phyloP scores from a whole-genome alignment of 257 asterid species.

The Fraxinus pennsylvanica region DNA sequence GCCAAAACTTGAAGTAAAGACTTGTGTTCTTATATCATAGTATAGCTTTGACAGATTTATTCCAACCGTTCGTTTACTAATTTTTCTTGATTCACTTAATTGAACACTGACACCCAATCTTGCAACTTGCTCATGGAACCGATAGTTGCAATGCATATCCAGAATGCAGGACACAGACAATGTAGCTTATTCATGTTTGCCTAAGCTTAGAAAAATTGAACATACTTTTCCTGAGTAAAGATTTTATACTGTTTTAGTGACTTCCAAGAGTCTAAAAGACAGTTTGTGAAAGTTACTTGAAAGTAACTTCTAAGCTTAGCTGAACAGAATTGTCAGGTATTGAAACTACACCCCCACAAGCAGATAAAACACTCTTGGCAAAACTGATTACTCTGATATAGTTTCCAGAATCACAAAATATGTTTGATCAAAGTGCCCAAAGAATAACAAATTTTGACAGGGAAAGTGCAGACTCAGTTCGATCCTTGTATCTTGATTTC shows the following conservation, averaged over 20 bases:
- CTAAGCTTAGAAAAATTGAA: no score
- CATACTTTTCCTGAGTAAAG: no score
- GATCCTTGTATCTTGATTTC: not conserved
- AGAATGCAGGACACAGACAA: no score
- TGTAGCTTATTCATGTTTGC: no score
- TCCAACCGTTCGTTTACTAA: no score
- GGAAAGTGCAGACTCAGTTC: not conserved
- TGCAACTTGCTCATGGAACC: not conserved
- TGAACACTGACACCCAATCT: not conserved
- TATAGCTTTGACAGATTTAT: no score
- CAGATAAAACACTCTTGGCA: no score
- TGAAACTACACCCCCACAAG: not conserved
- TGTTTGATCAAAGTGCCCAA: not conserved
- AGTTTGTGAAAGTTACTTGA: no score
- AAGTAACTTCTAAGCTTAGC: not conserved
- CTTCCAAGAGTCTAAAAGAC: not conserved
- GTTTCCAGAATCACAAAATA: not conserved
- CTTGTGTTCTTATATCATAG: no score
- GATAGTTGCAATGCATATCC: not conserved
- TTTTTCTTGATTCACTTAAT: no score
- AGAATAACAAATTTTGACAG: not conserved
- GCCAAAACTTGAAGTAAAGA: no score
- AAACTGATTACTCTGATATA: not conserved
- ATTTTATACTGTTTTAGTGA: no score
- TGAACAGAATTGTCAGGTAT: not conserved